These are phyloP conservation scores for Colletotrichum horii DNA, from an alignment of 2,329 filamentous ascomycete genomes.

Conservation along the genomic window DNA sequence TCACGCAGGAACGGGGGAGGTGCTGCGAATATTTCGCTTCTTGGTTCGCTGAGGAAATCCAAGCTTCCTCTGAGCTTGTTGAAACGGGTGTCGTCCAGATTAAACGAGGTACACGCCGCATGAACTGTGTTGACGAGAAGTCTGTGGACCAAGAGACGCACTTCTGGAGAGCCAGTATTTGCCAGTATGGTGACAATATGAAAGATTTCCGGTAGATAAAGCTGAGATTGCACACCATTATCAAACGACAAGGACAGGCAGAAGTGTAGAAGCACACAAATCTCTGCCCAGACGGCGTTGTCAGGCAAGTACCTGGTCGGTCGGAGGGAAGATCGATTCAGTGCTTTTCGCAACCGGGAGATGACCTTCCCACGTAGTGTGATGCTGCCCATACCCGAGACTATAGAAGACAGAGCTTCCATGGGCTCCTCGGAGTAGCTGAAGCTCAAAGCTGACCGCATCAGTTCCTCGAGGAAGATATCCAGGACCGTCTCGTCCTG, in stretches of 20 bases:
- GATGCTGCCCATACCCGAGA: slow-evolving; percentile 68
- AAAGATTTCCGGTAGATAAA: slow-evolving; percentile 73
- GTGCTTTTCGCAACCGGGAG: slow-evolving; percentile 67
- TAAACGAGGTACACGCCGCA: slow-evolving; percentile 70
- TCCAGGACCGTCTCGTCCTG: slow-evolving; percentile 70
- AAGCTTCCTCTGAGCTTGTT: slow-evolving; percentile 61
- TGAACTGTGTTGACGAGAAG: slow-evolving; percentile 72
- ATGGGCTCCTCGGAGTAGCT: slow-evolving; percentile 63
- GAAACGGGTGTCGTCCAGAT: slow-evolving; percentile 63
- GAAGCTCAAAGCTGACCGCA: slow-evolving; percentile 65
- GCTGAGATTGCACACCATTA: slow-evolving; percentile 69
- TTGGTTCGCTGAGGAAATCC: slow-evolving; percentile 63
- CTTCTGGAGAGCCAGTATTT: slow-evolving; percentile 64
- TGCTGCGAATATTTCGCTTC: slow-evolving; percentile 61
- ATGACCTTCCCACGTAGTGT: slow-evolving; percentile 70
- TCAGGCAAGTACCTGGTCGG: slow-evolving; percentile 71
- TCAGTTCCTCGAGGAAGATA: slow-evolving; percentile 70
- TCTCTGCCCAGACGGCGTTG: slow-evolving; percentile 72
- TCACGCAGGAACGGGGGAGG: slow-evolving; percentile 53
- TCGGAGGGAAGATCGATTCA: slow-evolving; percentile 70
- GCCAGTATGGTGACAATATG: slow-evolving; percentile 75
- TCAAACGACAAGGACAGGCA: slow-evolving; percentile 72
- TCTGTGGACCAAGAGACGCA: slow-evolving; percentile 65
- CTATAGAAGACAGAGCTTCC: slow-evolving; percentile 66
- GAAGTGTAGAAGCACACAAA: slow-evolving; percentile 70